Evolutionary conservation across 306 rosid genomes (phyloP).

Genomic region (Morella rubra): DNA sequence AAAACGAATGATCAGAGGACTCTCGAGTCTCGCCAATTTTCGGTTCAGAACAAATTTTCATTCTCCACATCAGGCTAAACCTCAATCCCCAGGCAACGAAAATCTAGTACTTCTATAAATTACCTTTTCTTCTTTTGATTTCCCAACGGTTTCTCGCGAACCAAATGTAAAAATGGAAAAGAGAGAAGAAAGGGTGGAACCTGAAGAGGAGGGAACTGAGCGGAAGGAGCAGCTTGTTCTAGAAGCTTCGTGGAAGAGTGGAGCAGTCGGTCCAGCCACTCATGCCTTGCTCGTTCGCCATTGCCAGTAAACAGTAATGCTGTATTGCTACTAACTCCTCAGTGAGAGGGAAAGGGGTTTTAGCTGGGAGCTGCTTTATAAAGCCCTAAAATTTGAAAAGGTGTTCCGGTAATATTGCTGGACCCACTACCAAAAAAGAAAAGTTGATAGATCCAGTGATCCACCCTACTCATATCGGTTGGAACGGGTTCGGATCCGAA

Average conservation of each 20-base stretch:
- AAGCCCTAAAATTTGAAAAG: conserved; percentile 30
- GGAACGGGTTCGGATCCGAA: no score
- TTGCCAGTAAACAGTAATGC: conserved; percentile 14
- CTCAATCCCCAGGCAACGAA: not conserved
- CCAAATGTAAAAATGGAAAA: conserved; percentile 11
- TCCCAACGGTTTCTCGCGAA: conserved; percentile 5
- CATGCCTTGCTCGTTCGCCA: conserved; percentile 73
- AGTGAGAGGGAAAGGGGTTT: conserved; percentile 17
- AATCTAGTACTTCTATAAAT: not conserved
- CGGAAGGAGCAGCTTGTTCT: conserved; percentile 95
- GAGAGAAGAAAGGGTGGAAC: conserved; percentile 31
- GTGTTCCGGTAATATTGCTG: no score
- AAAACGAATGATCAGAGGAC: not conserved
- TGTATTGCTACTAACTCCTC: not conserved
- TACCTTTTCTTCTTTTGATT: not conserved
- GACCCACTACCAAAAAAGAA: not conserved
- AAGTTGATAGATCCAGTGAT: not conserved
- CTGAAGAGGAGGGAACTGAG: conserved; percentile 98
- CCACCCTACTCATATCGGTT: no score
- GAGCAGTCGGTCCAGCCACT: conserved; percentile 79
- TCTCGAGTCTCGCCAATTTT: not conserved
- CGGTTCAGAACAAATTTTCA: not conserved
- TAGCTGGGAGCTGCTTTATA: conserved; percentile 9
- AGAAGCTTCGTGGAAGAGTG: conserved; percentile 97
- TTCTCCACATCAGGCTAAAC: not conserved